Evolutionary conservation across 2,329 filamentous ascomycete species (phyloP).

Genomic region (Colletotrichum lentis): DNA sequence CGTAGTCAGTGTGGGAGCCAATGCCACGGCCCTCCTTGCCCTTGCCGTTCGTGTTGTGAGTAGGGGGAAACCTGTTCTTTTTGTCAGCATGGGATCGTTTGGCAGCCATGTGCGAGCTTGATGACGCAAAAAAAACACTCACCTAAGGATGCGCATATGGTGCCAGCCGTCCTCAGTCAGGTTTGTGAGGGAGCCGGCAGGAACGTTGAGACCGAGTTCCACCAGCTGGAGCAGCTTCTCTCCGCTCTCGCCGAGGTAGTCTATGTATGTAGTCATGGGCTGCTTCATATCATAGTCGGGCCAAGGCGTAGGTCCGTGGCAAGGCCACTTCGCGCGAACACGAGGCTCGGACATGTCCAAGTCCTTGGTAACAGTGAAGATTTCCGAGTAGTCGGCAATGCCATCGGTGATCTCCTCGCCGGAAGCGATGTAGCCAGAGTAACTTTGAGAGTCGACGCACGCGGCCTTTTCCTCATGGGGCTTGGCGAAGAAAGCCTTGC

Average conservation of each 20-base stretch:
- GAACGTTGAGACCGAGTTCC: slow-evolving; percentile 55
- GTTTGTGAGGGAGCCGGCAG: slow-evolving; percentile 50
- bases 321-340: slow-evolving; percentile 55
- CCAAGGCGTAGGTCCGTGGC: slow-evolving; percentile 60
- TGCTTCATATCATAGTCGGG: slow-evolving; percentile 52
- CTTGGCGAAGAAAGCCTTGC: slow-evolving; percentile 51
- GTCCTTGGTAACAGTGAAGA: slow-evolving; percentile 62
- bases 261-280: slow-evolving; percentile 53
- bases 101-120: not conserved
- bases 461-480: slow-evolving; percentile 50
- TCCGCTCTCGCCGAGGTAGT: slow-evolving; percentile 51
- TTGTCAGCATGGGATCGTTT: slow-evolving; percentile 2
- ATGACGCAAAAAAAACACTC: slow-evolving; percentile 25
- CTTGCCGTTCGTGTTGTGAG: slow-evolving; percentile 54
- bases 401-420: slow-evolving; percentile 59
- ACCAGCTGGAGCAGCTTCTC: slow-evolving; percentile 57
- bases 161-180: slow-evolving; percentile 61
- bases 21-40: slow-evolving; percentile 60
- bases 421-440: slow-evolving; percentile 58
- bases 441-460: slow-evolving; percentile 56
- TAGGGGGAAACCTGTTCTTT: slow-evolving; percentile 45
- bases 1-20: slow-evolving; percentile 62
- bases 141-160: slow-evolving; percentile 59
- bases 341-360: slow-evolving; percentile 50
- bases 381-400: slow-evolving; percentile 61